Percentiles rank a stretch among this genome's conserved stretches.
phyloP scores from a whole-genome alignment of 495 filamentous ascomycete genomes.

The Hypoxylon trugodes region DNA sequence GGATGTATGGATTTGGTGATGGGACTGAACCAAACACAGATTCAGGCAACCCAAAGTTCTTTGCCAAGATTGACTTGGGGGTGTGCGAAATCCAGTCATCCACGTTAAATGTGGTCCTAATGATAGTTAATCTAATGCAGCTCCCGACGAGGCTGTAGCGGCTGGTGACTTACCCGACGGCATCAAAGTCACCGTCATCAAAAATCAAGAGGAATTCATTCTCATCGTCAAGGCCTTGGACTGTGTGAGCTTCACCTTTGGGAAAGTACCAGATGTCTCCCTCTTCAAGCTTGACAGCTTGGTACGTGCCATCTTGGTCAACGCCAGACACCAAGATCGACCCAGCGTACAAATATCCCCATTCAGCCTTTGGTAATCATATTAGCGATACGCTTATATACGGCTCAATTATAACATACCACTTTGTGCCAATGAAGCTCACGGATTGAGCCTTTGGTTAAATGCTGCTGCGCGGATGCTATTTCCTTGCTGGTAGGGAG shows the following conservation, averaged over 20 bases:
- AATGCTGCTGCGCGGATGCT: conserved; percentile 68
- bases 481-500: conserved; percentile 69
- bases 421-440: conserved; percentile 74
- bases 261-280: conserved; percentile 77
- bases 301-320: conserved; percentile 65
- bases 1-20: conserved; percentile 66
- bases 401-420: conserved; percentile 46
- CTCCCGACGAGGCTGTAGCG: background rate
- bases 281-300: conserved; percentile 61
- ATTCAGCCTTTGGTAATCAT: conserved; percentile 61
- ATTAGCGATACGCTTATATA: background rate
- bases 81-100: conserved; percentile 72
- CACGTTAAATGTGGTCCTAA: conserved; percentile 67
- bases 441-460: conserved; percentile 68
- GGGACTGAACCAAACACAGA: conserved; percentile 66
- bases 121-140: background rate
- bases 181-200: conserved; percentile 66
- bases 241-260: conserved; percentile 68
- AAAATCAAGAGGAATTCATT: conserved; percentile 74
- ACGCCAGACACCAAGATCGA: conserved; percentile 65
- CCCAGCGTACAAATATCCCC: conserved; percentile 69
- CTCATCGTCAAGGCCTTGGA: conserved; percentile 65
- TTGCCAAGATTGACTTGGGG: conserved; percentile 66
- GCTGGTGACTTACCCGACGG: conserved; percentile 45
- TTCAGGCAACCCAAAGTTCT: conserved; percentile 68